These are phyloP conservation scores for Trichothecium roseum DNA, from an alignment of 2,329 filamentous ascomycete species.

Conservation along the genomic window DNA sequence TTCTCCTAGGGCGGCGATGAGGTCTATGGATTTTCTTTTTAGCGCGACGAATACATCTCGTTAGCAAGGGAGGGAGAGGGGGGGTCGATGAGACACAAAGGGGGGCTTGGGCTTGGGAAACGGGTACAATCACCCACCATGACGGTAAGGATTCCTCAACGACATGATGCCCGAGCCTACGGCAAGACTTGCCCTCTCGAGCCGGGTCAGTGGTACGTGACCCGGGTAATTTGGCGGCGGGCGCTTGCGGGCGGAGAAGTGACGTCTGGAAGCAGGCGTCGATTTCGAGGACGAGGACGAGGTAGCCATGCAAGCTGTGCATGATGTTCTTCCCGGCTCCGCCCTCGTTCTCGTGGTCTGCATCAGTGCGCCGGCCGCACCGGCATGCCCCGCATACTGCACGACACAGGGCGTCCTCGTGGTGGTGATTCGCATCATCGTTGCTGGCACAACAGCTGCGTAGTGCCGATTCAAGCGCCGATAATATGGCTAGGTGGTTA, in stretches of 20 bases:
- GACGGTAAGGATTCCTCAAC: constrained; percentile 67
- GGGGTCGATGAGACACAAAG: too few species aligned
- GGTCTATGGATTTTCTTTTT: constrained; percentile 42
- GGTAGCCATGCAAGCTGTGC: too few species aligned
- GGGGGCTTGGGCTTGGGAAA: neutral
- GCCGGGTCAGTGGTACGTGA: constrained; percentile 74
- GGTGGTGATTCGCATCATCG: too few species aligned
- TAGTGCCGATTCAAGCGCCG: too few species aligned
- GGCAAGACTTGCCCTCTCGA: constrained; percentile 67
- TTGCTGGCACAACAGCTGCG: too few species aligned
- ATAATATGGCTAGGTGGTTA: too few species aligned
- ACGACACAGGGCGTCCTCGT: too few species aligned
- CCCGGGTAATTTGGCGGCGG: constrained; percentile 81
- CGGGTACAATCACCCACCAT: constrained; percentile 38
- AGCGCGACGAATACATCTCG: neutral
- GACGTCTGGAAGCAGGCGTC: constrained; percentile 8
- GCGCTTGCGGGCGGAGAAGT: constrained; percentile 75
- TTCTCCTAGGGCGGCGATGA: constrained; percentile 91
- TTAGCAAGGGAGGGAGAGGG: neutral
- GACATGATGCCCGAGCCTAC: constrained; percentile 53
- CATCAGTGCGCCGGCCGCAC: too few species aligned
- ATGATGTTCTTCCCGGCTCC: too few species aligned
- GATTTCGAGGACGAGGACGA: neutral
- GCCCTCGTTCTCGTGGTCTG: too few species aligned
- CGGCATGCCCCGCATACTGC: too few species aligned